Conservation (phyloP, 352 stramenopile genomes). For the Pythium guiyangense region DNA sequence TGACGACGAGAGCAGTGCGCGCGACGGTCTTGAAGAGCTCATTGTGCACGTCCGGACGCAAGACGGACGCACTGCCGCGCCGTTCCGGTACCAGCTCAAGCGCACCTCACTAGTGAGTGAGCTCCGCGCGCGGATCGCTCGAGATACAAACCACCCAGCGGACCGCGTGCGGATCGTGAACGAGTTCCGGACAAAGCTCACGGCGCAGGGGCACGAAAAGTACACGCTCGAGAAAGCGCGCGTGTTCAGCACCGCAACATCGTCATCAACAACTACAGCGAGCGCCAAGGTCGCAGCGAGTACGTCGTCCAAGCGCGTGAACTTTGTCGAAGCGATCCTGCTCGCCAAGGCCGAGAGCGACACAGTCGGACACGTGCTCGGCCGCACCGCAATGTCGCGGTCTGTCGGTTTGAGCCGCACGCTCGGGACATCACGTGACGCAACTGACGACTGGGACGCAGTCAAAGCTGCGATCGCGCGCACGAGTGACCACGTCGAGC, state of each 20-base stretch:
- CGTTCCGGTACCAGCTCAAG: constrained; percentile 54
- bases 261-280: constrained; percentile 18
- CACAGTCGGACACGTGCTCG: constrained; percentile 45
- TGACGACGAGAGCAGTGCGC: constrained; percentile 2
- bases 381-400: not conserved
- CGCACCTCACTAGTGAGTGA: constrained; percentile 55
- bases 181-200: constrained; percentile 66
- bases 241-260: constrained; percentile 36
- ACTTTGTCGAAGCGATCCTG: constrained; percentile 51
- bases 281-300: constrained; percentile 13
- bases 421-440: constrained; percentile 2
- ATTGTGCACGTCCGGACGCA: constrained; percentile 68
- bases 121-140: constrained; percentile 56
- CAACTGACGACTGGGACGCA: constrained; percentile 51
- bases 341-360: constrained; percentile 65
- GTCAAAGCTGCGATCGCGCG: constrained; percentile 62
- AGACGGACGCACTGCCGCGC: constrained; percentile 50
- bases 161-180: constrained; percentile 68
- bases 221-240: constrained; percentile 66
- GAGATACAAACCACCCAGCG: constrained; percentile 55
- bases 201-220: constrained; percentile 56
- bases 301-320: constrained; percentile 13
- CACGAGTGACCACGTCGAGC: constrained; percentile 29
- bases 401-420: not conserved
- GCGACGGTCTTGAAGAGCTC: constrained; percentile 46